A percentile compares a stretch with the other conserved stretches of the same genome.
Evolutionary conservation across 179 eudicot genomes (phyloP).

Genomic region (Spinacia oleracea): DNA sequence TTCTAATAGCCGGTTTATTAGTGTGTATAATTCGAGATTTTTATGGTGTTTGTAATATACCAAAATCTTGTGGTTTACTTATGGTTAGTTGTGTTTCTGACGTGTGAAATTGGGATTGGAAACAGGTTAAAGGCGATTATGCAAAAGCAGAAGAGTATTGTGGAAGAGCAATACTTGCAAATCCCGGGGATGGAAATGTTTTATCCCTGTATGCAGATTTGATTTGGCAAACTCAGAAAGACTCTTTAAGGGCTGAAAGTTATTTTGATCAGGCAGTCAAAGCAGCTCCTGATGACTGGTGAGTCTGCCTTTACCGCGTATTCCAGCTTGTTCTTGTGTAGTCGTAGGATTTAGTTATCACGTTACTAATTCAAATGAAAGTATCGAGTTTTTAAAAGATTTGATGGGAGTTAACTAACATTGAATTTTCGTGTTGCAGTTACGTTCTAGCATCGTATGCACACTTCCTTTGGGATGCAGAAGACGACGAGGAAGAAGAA

Average conservation of each 20-base stretch:
- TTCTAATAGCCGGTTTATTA: no score
- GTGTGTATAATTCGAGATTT: no score
- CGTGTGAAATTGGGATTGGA: slow-evolving; percentile 9
- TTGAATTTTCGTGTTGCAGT: slow-evolving; percentile 35
- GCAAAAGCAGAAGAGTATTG: slow-evolving; percentile 73
- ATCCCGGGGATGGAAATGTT: slow-evolving; percentile 54
- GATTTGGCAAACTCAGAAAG: slow-evolving; percentile 63
- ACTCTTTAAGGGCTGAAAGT: slow-evolving; percentile 46
- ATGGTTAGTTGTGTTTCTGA: slow-evolving; percentile 8
- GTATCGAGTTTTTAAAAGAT: no score
- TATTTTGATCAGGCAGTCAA: slow-evolving; percentile 66
- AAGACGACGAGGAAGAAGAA: slow-evolving; percentile 51
- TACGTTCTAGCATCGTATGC: slow-evolving; percentile 69
- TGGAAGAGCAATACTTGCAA: slow-evolving; percentile 66
- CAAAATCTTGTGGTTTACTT: no score
- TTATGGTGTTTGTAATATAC: no score
- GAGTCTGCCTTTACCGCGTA: not conserved
- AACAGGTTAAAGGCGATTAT: slow-evolving; percentile 56
- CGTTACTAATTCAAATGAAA: no score
- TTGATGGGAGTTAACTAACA: not conserved
- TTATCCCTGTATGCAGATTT: slow-evolving; percentile 65
- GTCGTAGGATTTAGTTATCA: no score
- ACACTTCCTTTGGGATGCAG: slow-evolving; percentile 73
- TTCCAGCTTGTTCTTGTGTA: not conserved
- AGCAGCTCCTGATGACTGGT: slow-evolving; percentile 69